Conservation (phyloP, 306 rosid species). For the Malus asiatica region DNA sequence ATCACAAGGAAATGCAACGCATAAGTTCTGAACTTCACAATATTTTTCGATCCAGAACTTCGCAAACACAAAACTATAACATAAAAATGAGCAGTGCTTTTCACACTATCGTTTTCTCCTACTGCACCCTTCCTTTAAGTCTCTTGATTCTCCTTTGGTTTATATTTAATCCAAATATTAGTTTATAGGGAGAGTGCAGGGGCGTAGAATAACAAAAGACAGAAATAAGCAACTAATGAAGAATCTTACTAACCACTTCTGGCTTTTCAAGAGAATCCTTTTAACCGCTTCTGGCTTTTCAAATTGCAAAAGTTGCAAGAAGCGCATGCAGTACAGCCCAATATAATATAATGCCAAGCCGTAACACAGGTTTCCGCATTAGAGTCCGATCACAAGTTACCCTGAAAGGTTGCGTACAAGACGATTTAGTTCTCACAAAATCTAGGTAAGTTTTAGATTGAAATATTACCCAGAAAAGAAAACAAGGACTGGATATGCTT, state of each 20-base stretch:
- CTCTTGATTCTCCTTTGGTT: neutral
- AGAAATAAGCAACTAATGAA: too few relatives aligned
- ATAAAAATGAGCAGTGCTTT: neutral
- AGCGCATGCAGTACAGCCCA: constrained; percentile 89
- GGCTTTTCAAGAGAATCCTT: neutral
- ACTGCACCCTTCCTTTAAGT: neutral
- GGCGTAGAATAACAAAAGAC: too few relatives aligned
- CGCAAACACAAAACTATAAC: neutral
- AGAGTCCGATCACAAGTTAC: constrained; percentile 92
- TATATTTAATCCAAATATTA: neutral
- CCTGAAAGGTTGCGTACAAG: constrained; percentile 39
- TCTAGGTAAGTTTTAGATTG: neutral
- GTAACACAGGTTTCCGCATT: constrained; percentile 81
- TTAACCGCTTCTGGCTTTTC: constrained; percentile 32
- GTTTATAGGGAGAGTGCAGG: too few relatives aligned
- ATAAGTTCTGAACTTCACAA: neutral
- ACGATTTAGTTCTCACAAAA: constrained; percentile 11
- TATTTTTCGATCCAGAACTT: neutral
- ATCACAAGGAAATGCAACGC: neutral
- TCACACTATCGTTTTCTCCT: neutral
- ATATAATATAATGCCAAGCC: constrained; percentile 78
- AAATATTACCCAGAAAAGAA: neutral
- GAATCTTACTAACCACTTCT: too few relatives aligned
- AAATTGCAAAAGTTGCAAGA: constrained; percentile 70
- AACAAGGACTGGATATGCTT: constrained; percentile 16